phyloP scores from a whole-genome alignment of 805 yeast genomes.

The Nadsonia fulvescens region DNA sequence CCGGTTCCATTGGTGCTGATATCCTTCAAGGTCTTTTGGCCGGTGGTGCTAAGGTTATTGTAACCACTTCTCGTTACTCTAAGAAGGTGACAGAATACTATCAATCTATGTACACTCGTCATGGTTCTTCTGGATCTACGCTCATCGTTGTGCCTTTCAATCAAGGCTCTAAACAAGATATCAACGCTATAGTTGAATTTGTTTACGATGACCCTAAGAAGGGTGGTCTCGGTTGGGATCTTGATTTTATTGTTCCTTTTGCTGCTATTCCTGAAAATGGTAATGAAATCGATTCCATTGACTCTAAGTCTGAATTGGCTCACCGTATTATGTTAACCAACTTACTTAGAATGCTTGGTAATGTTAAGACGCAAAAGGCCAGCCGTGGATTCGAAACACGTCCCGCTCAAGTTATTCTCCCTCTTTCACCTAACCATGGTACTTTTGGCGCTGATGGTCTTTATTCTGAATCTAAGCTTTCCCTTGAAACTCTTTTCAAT shows the following conservation, averaged over 20 bases:
- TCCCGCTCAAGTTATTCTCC: constrained; percentile 94
- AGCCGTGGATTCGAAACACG: constrained; percentile 70
- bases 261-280: constrained; percentile 99
- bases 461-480: constrained; percentile 92
- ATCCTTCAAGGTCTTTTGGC: constrained; percentile 82
- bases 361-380: constrained; percentile 68
- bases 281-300: constrained; percentile 80
- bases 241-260: constrained; percentile 89
- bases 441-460: constrained; percentile 97
- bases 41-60: constrained; percentile 96
- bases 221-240: constrained; percentile 95
- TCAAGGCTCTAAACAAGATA: constrained; percentile 93
- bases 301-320: constrained; percentile 91
- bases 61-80: constrained; percentile 90
- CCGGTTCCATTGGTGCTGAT: constrained; percentile 97
- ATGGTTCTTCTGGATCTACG: constrained; percentile 83
- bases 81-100: constrained; percentile 89
- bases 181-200: constrained; percentile 64
- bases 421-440: constrained; percentile 97
- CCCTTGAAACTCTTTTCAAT: constrained; percentile 90
- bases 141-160: constrained; percentile 95
- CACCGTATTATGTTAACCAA: constrained; percentile 98
- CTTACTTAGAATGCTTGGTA: constrained; percentile 80
- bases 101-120: constrained; percentile 81
- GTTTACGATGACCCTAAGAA: constrained; percentile 69